Conservation (phyloP, 2,329 filamentous ascomycete species). For the Elsinoe perseae region DNA sequence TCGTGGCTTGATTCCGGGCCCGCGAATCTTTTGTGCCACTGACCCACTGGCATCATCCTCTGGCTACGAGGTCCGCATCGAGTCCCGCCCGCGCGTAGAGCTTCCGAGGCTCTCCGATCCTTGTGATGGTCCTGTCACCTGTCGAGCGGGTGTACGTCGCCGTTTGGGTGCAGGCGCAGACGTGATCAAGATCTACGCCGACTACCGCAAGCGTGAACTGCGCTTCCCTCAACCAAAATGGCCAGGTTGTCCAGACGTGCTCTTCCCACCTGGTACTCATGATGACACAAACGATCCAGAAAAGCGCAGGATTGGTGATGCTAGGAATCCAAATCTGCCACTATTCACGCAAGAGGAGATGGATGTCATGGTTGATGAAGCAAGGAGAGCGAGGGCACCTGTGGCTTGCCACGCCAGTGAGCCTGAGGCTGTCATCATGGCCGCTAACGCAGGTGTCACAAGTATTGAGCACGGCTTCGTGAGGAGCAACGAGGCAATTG, state of each 20-base stretch:
- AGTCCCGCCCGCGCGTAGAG: slow-evolving; percentile 32
- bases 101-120: slow-evolving; percentile 24
- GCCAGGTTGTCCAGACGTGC: slow-evolving; percentile 25
- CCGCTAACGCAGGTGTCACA: slow-evolving; percentile 28
- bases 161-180: slow-evolving; percentile 29
- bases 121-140: slow-evolving; percentile 43
- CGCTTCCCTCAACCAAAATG: slow-evolving; percentile 24
- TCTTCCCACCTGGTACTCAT: slow-evolving; percentile 20
- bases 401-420: slow-evolving; percentile 27
- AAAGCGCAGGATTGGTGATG: slow-evolving; percentile 16
- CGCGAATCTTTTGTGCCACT: slow-evolving; percentile 50
- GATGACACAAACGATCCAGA: background rate
- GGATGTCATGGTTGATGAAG: slow-evolving; percentile 27
- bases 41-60: slow-evolving; percentile 44
- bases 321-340: slow-evolving; percentile 24
- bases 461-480: slow-evolving; percentile 28
- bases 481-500: slow-evolving; percentile 32
- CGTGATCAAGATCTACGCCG: slow-evolving; percentile 30
- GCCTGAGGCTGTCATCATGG: slow-evolving; percentile 27
- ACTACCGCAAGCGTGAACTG: slow-evolving; percentile 27
- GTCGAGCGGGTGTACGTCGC: slow-evolving; percentile 28
- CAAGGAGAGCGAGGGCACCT: slow-evolving; percentile 23
- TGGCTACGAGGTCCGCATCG: slow-evolving; percentile 41
- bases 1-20: slow-evolving; percentile 47
- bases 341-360: slow-evolving; percentile 26